These are phyloP conservation scores for Pyronema domesticum DNA, from an alignment of 495 filamentous ascomycete genomes.

Conservation along the genomic window DNA sequence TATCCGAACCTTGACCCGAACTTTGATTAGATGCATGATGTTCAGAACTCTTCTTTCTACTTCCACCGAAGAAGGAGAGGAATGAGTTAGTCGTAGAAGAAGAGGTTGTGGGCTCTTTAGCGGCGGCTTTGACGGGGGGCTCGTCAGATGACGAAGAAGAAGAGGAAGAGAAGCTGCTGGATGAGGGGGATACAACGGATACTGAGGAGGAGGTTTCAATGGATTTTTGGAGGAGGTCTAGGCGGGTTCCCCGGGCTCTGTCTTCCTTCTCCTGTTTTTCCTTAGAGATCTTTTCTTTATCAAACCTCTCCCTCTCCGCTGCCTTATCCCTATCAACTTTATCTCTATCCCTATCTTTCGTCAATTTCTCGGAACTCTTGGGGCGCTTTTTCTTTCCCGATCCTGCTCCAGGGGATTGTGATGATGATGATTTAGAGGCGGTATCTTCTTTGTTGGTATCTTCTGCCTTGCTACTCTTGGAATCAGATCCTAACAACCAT, in stretches of 20 bases:
- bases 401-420: too few species aligned
- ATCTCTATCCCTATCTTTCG: slow-evolving; percentile 35
- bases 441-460: slow-evolving; percentile 42
- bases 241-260: slow-evolving; percentile 51
- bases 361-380: slow-evolving; percentile 23
- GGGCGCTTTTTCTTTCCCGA: slow-evolving; percentile 35
- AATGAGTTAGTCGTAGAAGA: slow-evolving; percentile 44
- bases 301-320: too few species aligned
- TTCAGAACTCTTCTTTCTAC: slow-evolving; percentile 46
- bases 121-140: too few species aligned
- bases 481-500: slow-evolving; percentile 43
- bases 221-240: slow-evolving; percentile 67
- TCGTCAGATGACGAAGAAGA: not conserved
- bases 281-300: slow-evolving; percentile 11
- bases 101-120: too few species aligned
- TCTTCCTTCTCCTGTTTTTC: slow-evolving; percentile 37
- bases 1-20: slow-evolving; percentile 41
- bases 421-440: not conserved
- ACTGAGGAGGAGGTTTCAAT: slow-evolving; percentile 32
- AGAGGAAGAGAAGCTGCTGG: not conserved
- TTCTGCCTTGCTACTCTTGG: slow-evolving; percentile 32
- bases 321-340: slow-evolving; percentile 39
- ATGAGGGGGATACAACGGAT: not conserved
- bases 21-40: too few species aligned
- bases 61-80: slow-evolving; percentile 74